Evolutionary conservation across 2,329 filamentous ascomycete species (phyloP).

Genomic region (Pseudocercospora musae): DNA sequence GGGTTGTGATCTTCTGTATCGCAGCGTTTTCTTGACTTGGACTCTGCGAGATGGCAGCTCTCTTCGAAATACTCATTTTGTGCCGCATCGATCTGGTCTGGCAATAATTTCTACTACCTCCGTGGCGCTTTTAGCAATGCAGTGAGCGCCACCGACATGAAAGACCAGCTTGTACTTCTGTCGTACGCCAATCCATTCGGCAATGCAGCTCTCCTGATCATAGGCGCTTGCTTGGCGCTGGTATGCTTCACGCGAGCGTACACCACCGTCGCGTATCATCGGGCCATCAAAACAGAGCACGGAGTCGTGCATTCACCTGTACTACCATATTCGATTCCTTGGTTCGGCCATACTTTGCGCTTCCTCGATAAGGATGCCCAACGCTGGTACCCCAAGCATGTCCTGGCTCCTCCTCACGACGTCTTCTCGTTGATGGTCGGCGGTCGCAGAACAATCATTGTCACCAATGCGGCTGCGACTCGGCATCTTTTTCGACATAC

Average conservation of each 20-base stretch:
- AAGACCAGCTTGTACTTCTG: too few species aligned
- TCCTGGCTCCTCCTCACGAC: conserved; percentile 17
- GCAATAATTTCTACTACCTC: too few species aligned
- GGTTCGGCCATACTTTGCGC: conserved; percentile 28
- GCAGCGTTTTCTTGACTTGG: too few species aligned
- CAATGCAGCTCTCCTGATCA: not conserved
- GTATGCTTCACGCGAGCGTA: not conserved
- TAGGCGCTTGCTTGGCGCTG: not conserved
- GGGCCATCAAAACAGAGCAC: not conserved
- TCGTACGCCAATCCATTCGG: not conserved
- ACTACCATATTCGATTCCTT: conserved; percentile 31
- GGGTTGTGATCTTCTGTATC: too few species aligned
- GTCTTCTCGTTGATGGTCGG: conserved; percentile 31
- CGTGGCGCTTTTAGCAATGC: too few species aligned
- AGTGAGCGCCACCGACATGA: too few species aligned
- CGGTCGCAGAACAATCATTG: conserved; percentile 29
- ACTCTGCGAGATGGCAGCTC: too few species aligned
- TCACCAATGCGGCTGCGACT: conserved; percentile 25
- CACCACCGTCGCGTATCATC: not conserved
- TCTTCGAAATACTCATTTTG: too few species aligned
- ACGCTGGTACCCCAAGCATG: conserved; percentile 4
- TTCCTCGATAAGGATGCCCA: conserved; percentile 29
- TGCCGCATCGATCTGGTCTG: too few species aligned
- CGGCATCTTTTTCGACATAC: conserved; percentile 29
- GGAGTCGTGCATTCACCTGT: conserved; percentile 16